Base-by-base conservation (phyloP, 1,284 basidiomycete species). In the Trichosporon ovoides region DNA sequence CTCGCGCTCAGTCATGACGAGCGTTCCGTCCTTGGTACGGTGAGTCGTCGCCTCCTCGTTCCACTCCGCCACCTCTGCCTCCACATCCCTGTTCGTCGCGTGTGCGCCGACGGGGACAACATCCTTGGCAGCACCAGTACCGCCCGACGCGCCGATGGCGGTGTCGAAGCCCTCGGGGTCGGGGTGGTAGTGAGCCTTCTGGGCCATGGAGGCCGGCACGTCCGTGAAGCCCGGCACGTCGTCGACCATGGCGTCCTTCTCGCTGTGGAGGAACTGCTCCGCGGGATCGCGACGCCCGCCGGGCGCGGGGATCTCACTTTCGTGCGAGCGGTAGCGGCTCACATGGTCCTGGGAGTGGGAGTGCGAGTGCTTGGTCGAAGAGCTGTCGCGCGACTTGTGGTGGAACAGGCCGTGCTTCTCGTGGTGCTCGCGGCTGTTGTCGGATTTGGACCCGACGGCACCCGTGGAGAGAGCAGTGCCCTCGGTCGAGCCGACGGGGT, bases 201-300 rank as follows among this genome's bases (percentile, higher is more conserved):
- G 14, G 1, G 43, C 43, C 43, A 48, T 48, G 24, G 22, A 28
- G 22, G 43, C 43, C 16, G 43, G 43, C 13, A 48, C 43, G 16
- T 48, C 43, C 9, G 43, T 48, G 43, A 48, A 48, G 43, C 43
- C 43, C 22, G 43, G 43, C 14, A 48, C 24, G 28, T 48, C 43
- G 43, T 48, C 43, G 28, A 48, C 43, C 22, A 48, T 28, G 3
- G 43, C 43, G 43, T 48, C 43, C 43, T 16, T 1, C 43, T 48
- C 43, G 1, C 7, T 13, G 24, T 22, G 16, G 13, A 48, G 28
- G 43, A 48, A 48, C 14, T 22, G 43, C 24, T 48, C 43, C 7
- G 43, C 43, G 24, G 14, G 14, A 14, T 48, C 43, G 13, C 43
- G 43, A 3, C 22, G 43, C 43, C 19, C 19, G 22, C 43, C 43